Conservation (phyloP, 2,329 filamentous ascomycete genomes). For the Diplodia seriata region DNA sequence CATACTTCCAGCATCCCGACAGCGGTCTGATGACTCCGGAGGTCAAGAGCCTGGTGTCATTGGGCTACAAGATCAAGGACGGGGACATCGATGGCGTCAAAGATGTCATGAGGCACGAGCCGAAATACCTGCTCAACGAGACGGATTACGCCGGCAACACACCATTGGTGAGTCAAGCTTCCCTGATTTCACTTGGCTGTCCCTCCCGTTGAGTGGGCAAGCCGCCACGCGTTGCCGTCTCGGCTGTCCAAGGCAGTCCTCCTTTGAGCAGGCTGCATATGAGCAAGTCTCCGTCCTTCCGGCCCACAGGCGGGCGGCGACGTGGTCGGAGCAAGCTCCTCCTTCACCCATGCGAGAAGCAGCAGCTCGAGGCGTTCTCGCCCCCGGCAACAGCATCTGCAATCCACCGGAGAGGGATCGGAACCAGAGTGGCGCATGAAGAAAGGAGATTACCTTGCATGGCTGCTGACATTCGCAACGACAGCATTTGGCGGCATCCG, state of each 20-base stretch:
- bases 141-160: slow-evolving; percentile 86
- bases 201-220: slow-evolving; percentile 7
- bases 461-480: slow-evolving; percentile 21
- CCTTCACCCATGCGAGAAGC: slow-evolving; percentile 16
- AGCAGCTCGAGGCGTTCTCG: slow-evolving; percentile 6
- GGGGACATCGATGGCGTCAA: slow-evolving; percentile 71
- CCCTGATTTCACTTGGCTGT: slow-evolving; percentile 1
- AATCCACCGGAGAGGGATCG: slow-evolving; percentile 2
- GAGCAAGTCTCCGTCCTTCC: not conserved
- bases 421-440: slow-evolving; percentile 16
- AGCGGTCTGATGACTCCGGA: slow-evolving; percentile 61
- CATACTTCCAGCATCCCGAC: slow-evolving; percentile 77
- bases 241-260: slow-evolving; percentile 1
- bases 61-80: slow-evolving; percentile 80
- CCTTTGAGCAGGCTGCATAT: not conserved
- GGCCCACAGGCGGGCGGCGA: not conserved
- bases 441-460: slow-evolving; percentile 30
- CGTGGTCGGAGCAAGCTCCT: slow-evolving; percentile 3
- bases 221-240: not conserved
- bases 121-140: slow-evolving; percentile 72
- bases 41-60: slow-evolving; percentile 72
- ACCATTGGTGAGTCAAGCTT: slow-evolving; percentile 51
- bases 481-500: slow-evolving; percentile 65
- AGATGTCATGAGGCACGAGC: slow-evolving; percentile 71
- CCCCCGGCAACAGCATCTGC: slow-evolving; percentile 4